phyloP scores from a whole-genome alignment of 139 green algal genomes.

The Diplosphaera chodatii region DNA sequence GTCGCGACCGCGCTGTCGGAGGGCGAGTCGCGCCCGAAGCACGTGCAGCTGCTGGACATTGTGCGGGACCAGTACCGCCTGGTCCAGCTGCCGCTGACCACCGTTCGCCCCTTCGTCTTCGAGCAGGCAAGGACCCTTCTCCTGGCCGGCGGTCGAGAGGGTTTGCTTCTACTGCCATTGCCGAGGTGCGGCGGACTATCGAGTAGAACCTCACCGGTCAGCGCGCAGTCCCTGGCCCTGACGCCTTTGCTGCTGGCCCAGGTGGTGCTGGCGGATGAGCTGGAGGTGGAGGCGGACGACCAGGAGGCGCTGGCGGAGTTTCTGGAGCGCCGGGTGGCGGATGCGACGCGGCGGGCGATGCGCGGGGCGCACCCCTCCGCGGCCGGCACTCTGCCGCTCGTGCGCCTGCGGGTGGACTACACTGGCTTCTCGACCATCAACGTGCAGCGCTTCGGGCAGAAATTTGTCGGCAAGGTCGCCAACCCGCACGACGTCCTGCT shows the following conservation, averaged over 20 bases:
- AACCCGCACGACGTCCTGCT: conserved; percentile 94
- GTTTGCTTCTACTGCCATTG: too few relatives aligned
- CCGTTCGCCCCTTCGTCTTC: conserved; percentile 76
- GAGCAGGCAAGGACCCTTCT: conserved; percentile 20
- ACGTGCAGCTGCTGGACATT: conserved; percentile 86
- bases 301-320: conserved; percentile 45
- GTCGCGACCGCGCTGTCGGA: conserved; percentile 62
- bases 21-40: conserved; percentile 85
- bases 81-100: conserved; percentile 65
- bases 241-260: too few relatives aligned
- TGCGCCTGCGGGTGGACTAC: conserved; percentile 79
- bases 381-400: background rate
- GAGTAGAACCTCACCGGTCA: too few relatives aligned
- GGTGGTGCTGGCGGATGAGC: conserved; percentile 47
- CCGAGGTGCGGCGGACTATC: too few relatives aligned
- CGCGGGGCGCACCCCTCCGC: background rate
- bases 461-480: conserved; percentile 92
- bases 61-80: conserved; percentile 42
- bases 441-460: conserved; percentile 87
- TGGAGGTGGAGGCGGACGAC: conserved; percentile 47
- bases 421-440: conserved; percentile 94
- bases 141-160: background rate
- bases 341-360: background rate
- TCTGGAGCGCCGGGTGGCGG: conserved; percentile 62
- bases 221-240: too few relatives aligned